Evolutionary conservation across 164 flowering plant species (phyloP).

Genomic region (Chimonanthus salicifolius): DNA sequence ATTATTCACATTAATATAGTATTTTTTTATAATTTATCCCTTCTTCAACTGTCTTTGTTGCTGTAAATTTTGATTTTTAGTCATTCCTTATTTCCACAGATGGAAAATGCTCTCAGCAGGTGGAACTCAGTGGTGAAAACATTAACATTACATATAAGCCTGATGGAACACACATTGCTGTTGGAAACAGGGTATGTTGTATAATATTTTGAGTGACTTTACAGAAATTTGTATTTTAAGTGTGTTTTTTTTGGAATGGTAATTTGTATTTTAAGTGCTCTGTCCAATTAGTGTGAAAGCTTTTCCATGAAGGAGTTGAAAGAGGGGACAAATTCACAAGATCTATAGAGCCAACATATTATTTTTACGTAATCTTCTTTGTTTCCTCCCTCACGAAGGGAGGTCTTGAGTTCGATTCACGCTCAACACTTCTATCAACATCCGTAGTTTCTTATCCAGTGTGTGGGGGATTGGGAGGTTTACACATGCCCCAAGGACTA

Average conservation of each 20-base stretch:
- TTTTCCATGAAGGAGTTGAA: no score
- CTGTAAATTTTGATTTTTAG: not conserved
- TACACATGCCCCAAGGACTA: no score
- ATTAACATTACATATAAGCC: conserved; percentile 93
- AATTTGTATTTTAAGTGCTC: not conserved
- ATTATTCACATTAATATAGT: not conserved
- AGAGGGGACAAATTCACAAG: not conserved
- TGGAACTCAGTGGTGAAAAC: conserved; percentile 94
- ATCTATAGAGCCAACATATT: not conserved
- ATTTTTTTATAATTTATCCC: not conserved
- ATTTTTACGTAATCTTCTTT: not conserved
- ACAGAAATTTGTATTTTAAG: not conserved
- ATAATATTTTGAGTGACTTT: not conserved
- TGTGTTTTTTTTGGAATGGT: not conserved
- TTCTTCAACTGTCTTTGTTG: not conserved
- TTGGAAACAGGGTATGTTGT: conserved; percentile 77
- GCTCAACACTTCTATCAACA: no score
- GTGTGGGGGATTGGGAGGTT: no score
- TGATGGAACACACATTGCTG: conserved; percentile 90
- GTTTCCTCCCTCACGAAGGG: no score
- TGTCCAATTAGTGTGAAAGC: not conserved
- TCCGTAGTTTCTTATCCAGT: no score
- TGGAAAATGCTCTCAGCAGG: conserved; percentile 61
- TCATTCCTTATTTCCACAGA: conserved; percentile 34
- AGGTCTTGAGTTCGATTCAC: no score